A percentile compares a stretch with the other conserved stretches of the same genome.
Conservation (phyloP, 2,329 filamentous ascomycete species). For the Fusarium coicis region DNA sequence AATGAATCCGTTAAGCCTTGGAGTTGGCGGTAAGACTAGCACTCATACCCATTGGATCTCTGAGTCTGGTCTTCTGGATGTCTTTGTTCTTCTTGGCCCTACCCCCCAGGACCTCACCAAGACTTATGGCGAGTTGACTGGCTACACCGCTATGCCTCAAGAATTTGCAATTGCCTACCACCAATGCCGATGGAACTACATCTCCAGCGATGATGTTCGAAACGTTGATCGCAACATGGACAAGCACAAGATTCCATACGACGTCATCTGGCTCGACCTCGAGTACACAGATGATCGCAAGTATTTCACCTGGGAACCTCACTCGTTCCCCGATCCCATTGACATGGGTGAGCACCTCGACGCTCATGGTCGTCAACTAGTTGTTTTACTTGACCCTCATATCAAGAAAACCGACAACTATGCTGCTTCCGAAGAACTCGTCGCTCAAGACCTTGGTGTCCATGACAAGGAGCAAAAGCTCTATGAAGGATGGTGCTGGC, state of each 20-base stretch:
- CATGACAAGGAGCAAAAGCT: slow-evolving; percentile 89
- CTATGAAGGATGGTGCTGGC: slow-evolving; percentile 99
- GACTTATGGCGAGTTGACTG: slow-evolving; percentile 89
- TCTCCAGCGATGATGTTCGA: slow-evolving; percentile 95
- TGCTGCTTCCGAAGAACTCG: slow-evolving; percentile 80
- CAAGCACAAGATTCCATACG: slow-evolving; percentile 94
- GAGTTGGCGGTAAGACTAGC: slow-evolving; percentile 73
- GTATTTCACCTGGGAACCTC: slow-evolving; percentile 96
- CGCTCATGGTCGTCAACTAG: slow-evolving; percentile 86
- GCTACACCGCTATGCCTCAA: slow-evolving; percentile 89
- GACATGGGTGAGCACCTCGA: slow-evolving; percentile 91
- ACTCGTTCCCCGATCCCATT: slow-evolving; percentile 87
- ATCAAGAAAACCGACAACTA: slow-evolving; percentile 93
- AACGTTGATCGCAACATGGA: slow-evolving; percentile 97
- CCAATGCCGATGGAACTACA: slow-evolving; percentile 99
- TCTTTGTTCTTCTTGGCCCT: slow-evolving; percentile 94
- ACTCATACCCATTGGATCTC: slow-evolving; percentile 98
- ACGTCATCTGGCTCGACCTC: slow-evolving; percentile 98
- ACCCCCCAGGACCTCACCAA: slow-evolving; percentile 84
- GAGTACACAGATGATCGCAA: slow-evolving; percentile 98
- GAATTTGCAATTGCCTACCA: slow-evolving; percentile 94
- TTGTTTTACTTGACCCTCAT: slow-evolving; percentile 95
- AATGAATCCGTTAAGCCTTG: slow-evolving; percentile 81
- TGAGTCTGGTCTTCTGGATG: slow-evolving; percentile 86
- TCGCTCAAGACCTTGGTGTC: slow-evolving; percentile 83